Evolutionary conservation across 2,329 filamentous ascomycete genomes (phyloP).

Genomic region (Fusarium marasasianum): DNA sequence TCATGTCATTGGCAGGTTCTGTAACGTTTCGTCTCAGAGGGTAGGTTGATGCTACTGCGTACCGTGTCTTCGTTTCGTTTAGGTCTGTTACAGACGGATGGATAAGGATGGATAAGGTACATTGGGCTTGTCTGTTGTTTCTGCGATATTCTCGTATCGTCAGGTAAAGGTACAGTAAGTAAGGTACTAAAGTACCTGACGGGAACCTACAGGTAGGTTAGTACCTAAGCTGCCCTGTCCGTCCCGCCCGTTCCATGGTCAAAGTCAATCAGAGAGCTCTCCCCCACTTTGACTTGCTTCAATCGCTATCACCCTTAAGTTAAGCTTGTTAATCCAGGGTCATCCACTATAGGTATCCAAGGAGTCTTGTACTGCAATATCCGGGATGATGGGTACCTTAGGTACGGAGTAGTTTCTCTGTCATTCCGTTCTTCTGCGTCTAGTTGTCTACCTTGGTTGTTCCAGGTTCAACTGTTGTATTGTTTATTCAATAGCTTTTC

Average conservation of each 20-base stretch:
- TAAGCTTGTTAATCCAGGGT: slow-evolving; percentile 17
- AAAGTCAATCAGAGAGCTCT: slow-evolving; percentile 1
- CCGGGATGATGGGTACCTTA: not conserved
- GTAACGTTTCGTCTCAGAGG: slow-evolving; percentile 18
- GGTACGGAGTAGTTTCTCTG: not conserved
- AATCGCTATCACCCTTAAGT: not conserved
- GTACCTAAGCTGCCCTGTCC: slow-evolving; percentile 14
- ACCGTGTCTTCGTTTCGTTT: slow-evolving; percentile 18
- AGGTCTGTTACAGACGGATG: not conserved
- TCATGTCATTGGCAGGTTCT: slow-evolving; percentile 18
- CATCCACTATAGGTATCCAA: slow-evolving; percentile 5
- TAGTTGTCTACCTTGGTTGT: not conserved
- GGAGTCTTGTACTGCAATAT: slow-evolving; percentile 19
- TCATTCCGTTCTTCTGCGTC: slow-evolving; percentile 2
- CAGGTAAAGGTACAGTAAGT: not conserved
- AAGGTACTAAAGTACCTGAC: not conserved
- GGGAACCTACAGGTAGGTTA: not conserved
- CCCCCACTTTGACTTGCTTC: slow-evolving; percentile 18
- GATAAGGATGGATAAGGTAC: not conserved
- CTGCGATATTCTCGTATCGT: not conserved
- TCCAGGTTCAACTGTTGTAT: slow-evolving; percentile 7
- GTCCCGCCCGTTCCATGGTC: slow-evolving; percentile 26
- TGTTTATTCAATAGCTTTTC: not conserved
- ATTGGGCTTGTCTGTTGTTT: not conserved
- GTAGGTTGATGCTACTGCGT: not conserved